Percentiles rank a stretch among this genome's conserved stretches.
These are phyloP conservation scores for Chaetomiaceae sp. DNA, from an alignment of 2,329 filamentous ascomycete species.

Conservation along the genomic window DNA sequence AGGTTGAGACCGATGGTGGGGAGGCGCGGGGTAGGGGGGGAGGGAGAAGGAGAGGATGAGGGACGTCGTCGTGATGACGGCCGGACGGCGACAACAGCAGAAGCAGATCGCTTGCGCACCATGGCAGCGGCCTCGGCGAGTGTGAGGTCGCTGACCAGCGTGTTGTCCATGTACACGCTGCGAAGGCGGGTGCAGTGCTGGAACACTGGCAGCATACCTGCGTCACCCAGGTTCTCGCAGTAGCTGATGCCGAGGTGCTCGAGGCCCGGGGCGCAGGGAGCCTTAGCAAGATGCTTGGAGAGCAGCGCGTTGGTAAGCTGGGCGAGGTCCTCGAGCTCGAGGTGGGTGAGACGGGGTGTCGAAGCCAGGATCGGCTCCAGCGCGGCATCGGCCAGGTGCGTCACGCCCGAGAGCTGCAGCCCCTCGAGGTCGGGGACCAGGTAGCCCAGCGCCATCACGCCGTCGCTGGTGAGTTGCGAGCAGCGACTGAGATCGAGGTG, in stretches of 20 bases:
- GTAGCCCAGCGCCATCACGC: constrained; percentile 64
- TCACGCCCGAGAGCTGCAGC: constrained; percentile 74
- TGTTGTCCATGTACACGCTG: constrained; percentile 86
- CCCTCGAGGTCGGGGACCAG: constrained; percentile 76
- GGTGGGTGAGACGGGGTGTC: constrained; percentile 69
- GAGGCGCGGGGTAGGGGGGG: constrained; percentile 18
- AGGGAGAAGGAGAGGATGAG: constrained; percentile 36
- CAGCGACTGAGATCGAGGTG: constrained; percentile 84
- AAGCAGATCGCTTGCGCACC: constrained; percentile 56
- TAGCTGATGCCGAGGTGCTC: constrained; percentile 83
- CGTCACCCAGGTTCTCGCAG: constrained; percentile 79
- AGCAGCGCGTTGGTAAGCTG: constrained; percentile 70
- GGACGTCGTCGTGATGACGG: too few species aligned
- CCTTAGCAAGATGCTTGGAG: constrained; percentile 64
- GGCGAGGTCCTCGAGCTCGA: constrained; percentile 83
- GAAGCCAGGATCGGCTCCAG: constrained; percentile 68
- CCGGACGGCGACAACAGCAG: too few species aligned
- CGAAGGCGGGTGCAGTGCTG: constrained; percentile 64
- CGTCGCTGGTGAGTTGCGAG: constrained; percentile 61
- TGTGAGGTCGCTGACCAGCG: constrained; percentile 77
- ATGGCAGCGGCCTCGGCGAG: constrained; percentile 80
- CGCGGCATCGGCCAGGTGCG: constrained; percentile 64
- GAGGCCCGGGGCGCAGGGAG: constrained; percentile 65
- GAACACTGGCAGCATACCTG: constrained; percentile 75
- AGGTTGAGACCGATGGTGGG: constrained; percentile 61